Base-by-base conservation (phyloP, 2,329 filamentous ascomycete genomes). In the Pyrenophora teres region DNA sequence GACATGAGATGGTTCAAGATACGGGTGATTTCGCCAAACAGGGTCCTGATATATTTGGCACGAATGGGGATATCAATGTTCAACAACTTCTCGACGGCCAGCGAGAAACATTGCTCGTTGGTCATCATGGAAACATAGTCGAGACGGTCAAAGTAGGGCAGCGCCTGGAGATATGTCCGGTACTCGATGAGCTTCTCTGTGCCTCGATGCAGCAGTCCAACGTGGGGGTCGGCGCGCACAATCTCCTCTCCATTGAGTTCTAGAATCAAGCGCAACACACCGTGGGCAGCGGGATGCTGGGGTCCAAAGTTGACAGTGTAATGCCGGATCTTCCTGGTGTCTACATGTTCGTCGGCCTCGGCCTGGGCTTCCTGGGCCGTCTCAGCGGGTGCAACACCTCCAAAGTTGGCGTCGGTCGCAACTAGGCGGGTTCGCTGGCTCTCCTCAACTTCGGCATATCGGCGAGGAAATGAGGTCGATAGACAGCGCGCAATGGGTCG, bases 41-140 rank as follows among this genome's bases (percentile, higher is more conserved):
- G 0, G 30, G 93, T 97, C 63, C 94, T 86, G 73, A 99, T 99
- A 81, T 87, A 99, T 81, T 99, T 97, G 67, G 94, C 94, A 71
- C 94, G 84, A 61, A 94, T 89, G 19, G 94, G 94, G 59, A 99
- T 90, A 75, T 99, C 95, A 62, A 99, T 82, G 77, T 99, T 99
- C 69, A 99, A 82, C 55, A 99, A 83, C 83, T 99, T 99, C 84
- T 99, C 94, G 49, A 97, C 93, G 16, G 92, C 94, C 62, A 99
- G 83, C 32, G 92, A 86, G 78, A 91, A 99, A 73, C 92, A 96
- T 79, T 99, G 94, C 83, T 99, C 94, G 78, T 99, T 99, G 70
- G 94, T 99, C 94, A 99, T 99, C 95, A 99, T 99, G 70, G 92
- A 97, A 66, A 97, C 92, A 77, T 99, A 99, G 78, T 99, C 94